Conservation (phyloP, 495 filamentous ascomycete species). For the Xylaria intraflava region DNA sequence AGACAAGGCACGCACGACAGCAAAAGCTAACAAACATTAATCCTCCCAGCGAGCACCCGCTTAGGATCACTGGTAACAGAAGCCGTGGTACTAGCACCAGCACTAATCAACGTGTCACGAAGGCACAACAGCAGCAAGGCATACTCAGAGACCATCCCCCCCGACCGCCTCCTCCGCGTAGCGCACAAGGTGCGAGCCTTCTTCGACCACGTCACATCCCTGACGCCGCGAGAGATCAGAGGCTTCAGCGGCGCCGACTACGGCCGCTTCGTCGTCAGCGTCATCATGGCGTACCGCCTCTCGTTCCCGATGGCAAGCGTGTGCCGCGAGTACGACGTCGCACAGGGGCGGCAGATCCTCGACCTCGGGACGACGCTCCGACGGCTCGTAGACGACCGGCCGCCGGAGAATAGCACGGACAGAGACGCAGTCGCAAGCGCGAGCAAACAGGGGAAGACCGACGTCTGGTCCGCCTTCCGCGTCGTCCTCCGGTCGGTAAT, state of each 20-base stretch:
- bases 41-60: slow-evolving; percentile 25
- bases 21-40: slow-evolving; percentile 1
- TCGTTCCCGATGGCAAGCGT: slow-evolving; percentile 29
- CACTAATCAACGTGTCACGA: slow-evolving; percentile 23
- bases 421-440: background rate
- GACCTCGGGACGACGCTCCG: slow-evolving; percentile 28
- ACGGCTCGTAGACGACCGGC: slow-evolving; percentile 18
- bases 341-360: slow-evolving; percentile 23
- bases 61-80: slow-evolving; percentile 27
- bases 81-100: slow-evolving; percentile 31
- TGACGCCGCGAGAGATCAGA: slow-evolving; percentile 19
- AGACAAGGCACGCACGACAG: no score
- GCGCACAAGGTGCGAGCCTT: slow-evolving; percentile 17
- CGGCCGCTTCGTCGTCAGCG: slow-evolving; percentile 27
- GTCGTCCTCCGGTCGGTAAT: slow-evolving; percentile 35
- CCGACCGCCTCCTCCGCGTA: slow-evolving; percentile 11
- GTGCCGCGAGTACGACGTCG: slow-evolving; percentile 34
- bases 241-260: slow-evolving; percentile 31
- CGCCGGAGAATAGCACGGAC: no score
- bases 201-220: slow-evolving; percentile 25
- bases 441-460: slow-evolving; percentile 4
- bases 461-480: slow-evolving; percentile 32
- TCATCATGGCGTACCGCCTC: slow-evolving; percentile 37
- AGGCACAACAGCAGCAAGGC: slow-evolving; percentile 1
- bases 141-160: background rate